A percentile compares a stretch with the other conserved stretches of the same genome.
These are phyloP conservation scores for Tolypocladium inflatum DNA, from an alignment of 2,329 filamentous ascomycete species.

Conservation along the genomic window DNA sequence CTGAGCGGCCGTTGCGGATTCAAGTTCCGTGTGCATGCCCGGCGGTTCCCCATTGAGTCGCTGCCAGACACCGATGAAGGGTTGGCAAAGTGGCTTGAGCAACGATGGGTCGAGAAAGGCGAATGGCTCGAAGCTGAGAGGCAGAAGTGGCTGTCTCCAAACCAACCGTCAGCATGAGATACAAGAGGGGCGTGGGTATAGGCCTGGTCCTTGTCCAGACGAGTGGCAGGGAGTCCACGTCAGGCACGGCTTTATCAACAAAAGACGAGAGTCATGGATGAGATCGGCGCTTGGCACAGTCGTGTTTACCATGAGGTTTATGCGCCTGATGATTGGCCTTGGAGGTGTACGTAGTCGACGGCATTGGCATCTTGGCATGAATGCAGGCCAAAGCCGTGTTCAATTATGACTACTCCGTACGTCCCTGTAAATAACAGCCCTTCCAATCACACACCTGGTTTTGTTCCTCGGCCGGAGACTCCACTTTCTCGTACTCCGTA, in stretches of 20 bases:
- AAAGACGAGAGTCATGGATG: neutral
- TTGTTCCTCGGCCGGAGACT: neutral
- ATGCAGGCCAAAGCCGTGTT: neutral
- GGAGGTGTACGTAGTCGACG: neutral
- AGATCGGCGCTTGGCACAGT: neutral
- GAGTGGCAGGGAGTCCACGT: neutral
- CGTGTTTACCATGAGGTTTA: neutral
- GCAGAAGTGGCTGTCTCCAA: slow-evolving; percentile 7
- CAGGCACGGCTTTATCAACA: neutral
- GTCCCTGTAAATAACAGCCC: no score
- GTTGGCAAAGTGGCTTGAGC: slow-evolving; percentile 42
- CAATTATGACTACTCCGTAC: no score
- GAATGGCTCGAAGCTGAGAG: slow-evolving; percentile 32
- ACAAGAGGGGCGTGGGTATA: neutral
- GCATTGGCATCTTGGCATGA: neutral
- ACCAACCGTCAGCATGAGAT: neutral
- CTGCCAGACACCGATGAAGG: slow-evolving; percentile 37
- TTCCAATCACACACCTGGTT: neutral
- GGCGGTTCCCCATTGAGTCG: slow-evolving; percentile 37
- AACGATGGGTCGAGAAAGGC: slow-evolving; percentile 43
- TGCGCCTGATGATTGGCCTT: neutral
- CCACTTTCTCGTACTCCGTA: no score
- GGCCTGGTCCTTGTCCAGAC: neutral
- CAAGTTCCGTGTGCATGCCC: slow-evolving; percentile 40
- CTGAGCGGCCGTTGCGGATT: slow-evolving; percentile 30